Evolutionary conservation across 768 basidiomycete genomes (phyloP).

Genomic region (Holtermannia corniformis): DNA sequence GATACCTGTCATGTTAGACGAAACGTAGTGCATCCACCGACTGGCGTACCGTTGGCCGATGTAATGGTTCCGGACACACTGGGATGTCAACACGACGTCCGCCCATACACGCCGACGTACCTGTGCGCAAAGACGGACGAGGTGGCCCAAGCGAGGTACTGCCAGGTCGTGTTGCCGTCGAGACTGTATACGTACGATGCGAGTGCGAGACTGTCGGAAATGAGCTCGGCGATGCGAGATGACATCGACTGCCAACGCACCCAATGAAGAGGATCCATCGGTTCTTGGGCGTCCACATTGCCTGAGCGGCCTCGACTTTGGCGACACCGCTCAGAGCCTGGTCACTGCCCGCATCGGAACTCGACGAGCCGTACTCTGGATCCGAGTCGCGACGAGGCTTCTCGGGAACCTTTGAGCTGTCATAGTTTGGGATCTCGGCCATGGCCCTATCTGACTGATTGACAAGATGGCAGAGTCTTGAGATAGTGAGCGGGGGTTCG

Average conservation of each 20-base stretch:
- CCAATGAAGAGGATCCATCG: slow-evolving; percentile 56
- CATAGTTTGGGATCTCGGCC: too few relatives aligned
- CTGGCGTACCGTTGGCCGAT: slow-evolving; percentile 21
- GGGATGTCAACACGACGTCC: slow-evolving; percentile 6
- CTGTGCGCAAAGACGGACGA: slow-evolving; percentile 30
- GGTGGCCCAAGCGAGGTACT: slow-evolving; percentile 54
- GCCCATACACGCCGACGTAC: not conserved
- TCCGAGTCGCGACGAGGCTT: too few relatives aligned
- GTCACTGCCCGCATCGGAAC: too few relatives aligned
- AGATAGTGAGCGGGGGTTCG: too few relatives aligned
- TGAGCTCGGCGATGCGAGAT: not conserved
- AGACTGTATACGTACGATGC: slow-evolving; percentile 70
- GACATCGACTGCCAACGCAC: slow-evolving; percentile 40
- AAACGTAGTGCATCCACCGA: slow-evolving; percentile 6
- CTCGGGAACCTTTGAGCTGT: too few relatives aligned
- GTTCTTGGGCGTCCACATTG: slow-evolving; percentile 46
- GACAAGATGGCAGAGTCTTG: too few relatives aligned
- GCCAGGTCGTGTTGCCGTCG: slow-evolving; percentile 58
- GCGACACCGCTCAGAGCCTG: slow-evolving; percentile 17
- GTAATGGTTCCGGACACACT: slow-evolving; percentile 18
- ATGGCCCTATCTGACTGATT: too few relatives aligned
- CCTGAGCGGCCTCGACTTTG: slow-evolving; percentile 29
- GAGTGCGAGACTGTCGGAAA: slow-evolving; percentile 49
- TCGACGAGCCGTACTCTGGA: too few relatives aligned
- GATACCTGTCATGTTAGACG: too few relatives aligned